Percentiles rank a stretch among this genome's conserved stretches.
phyloP scores from a whole-genome alignment of 352 stramenopile genomes.

The Pythium guiyangense region DNA sequence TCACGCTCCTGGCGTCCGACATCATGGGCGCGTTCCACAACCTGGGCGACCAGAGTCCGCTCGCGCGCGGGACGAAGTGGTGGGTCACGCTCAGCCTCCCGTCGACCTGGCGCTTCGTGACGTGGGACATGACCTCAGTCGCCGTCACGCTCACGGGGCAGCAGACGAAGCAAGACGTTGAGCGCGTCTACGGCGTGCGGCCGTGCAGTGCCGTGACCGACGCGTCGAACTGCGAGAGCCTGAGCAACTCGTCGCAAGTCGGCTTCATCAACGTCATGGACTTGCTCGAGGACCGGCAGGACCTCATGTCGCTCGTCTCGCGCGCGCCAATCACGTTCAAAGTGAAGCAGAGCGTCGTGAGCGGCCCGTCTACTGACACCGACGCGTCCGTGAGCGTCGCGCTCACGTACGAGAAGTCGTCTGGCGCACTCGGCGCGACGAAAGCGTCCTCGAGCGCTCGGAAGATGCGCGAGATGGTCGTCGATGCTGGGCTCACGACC shows the following conservation, averaged over 20 bases:
- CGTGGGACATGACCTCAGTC: constrained; percentile 51
- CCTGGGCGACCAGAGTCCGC: constrained; percentile 45
- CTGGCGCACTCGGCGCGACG: constrained; percentile 28
- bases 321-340: constrained; percentile 51
- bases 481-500: constrained; percentile 25
- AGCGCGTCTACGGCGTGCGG: constrained; percentile 23
- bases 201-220: constrained; percentile 50
- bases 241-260: constrained; percentile 27
- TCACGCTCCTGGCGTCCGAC: constrained; percentile 68
- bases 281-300: constrained; percentile 40
- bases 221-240: constrained; percentile 34
- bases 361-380: constrained; percentile 26
- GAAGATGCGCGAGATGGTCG: constrained; percentile 33
- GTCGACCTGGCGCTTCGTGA: constrained; percentile 60
- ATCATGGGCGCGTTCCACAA: constrained; percentile 73
- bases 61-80: constrained; percentile 45
- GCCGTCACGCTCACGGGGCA: constrained; percentile 33
- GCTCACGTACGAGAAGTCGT: constrained; percentile 48
- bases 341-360: constrained; percentile 59
- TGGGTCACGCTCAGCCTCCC: constrained; percentile 71
- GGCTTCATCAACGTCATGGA: constrained; percentile 68
- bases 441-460: constrained; percentile 19
- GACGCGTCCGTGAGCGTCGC: constrained; percentile 37
- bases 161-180: constrained; percentile 16
- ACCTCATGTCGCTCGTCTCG: constrained; percentile 43